Evolutionary conservation across 2,329 filamentous ascomycete species (phyloP).

Genomic region (Emericellopsis cladophorae): DNA sequence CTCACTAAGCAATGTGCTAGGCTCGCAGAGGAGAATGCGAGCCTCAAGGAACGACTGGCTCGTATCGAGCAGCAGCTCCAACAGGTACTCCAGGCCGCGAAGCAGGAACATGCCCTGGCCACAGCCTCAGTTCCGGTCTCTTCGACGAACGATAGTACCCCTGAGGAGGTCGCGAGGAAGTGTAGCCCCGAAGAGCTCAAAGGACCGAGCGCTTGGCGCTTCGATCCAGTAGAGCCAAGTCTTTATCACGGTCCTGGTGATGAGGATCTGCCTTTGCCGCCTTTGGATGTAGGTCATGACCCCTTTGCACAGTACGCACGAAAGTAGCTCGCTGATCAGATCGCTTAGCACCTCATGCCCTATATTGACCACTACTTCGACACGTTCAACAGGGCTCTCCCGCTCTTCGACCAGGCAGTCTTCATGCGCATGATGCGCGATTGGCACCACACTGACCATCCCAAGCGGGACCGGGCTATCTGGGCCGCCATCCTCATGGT

Average conservation of each 20-base stretch:
- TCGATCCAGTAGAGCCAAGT: slow-evolving; percentile 9
- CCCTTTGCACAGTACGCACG: no score
- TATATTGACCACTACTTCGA: slow-evolving; percentile 23
- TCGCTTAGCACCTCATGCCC: slow-evolving; percentile 16
- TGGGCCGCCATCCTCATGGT: slow-evolving; percentile 27
- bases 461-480: slow-evolving; percentile 9
- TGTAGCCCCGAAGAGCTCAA: no score
- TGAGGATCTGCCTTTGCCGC: slow-evolving; percentile 12
- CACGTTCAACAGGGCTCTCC: slow-evolving; percentile 19
- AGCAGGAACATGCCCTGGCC: slow-evolving; percentile 1
- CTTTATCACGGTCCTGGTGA: slow-evolving; percentile 8
- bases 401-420: slow-evolving; percentile 20
- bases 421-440: slow-evolving; percentile 21
- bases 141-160: neutral
- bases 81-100: slow-evolving; percentile 11
- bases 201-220: slow-evolving; percentile 4
- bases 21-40: slow-evolving; percentile 5
- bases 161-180: no score
- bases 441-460: slow-evolving; percentile 16
- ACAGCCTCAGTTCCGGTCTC: neutral
- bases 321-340: neutral
- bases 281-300: slow-evolving; percentile 7
- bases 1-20: neutral
- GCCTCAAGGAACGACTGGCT: slow-evolving; percentile 13
- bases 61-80: slow-evolving; percentile 18